Base-by-base conservation (phyloP, 1,284 basidiomycete genomes). In the Heterobasidion parviporum region DNA sequence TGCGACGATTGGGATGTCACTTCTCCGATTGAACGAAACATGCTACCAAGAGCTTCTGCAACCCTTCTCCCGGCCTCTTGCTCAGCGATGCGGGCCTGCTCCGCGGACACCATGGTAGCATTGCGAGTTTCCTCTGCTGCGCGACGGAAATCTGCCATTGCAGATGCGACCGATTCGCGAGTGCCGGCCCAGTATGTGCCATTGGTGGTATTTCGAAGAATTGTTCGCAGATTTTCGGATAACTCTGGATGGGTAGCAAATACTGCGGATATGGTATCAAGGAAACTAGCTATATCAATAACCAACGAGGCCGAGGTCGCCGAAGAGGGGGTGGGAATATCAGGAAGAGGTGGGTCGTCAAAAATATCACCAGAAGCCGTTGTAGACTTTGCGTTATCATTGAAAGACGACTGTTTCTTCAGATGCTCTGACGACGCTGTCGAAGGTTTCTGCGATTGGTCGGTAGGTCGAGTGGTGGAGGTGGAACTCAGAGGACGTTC, bases 141-240 rank as follows among this genome's bases (percentile, higher is more conserved):
- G 50, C 72, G 71, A n/a, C 74, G 72, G 8, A 79, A 61, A 49
- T 77, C 74, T 48, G 78, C 74, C 2, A 79, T 82, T 41, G 80
- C 78, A 35, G 77, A 76, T 10, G 79, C 75, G 49, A 86, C 67
- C 6, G 78, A 71, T 14, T 80, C 77, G 49, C 82, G 78, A 61
- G 87, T 84, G 32, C 74, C 66, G 46, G 72, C 67, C 86, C 85
- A 89, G 63, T 90, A 90, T 14, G 74, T 70, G 18, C 87, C 87
- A 53, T 73, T 79, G 3, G 77, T 73, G 8, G 83, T 73, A 61
- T 89, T 87, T 54, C 72, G 71, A 41, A 83, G 64, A 47, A 90
- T 78, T 62, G 79, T 83, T 54, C 79, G 81, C 54, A 90, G 64
- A 43, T 77, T 77, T 58, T 86, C 83, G 1, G 83, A 79, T 10